Base-by-base conservation (phyloP, 306 rosid genomes). In the Castanopsis chinensis region DNA sequence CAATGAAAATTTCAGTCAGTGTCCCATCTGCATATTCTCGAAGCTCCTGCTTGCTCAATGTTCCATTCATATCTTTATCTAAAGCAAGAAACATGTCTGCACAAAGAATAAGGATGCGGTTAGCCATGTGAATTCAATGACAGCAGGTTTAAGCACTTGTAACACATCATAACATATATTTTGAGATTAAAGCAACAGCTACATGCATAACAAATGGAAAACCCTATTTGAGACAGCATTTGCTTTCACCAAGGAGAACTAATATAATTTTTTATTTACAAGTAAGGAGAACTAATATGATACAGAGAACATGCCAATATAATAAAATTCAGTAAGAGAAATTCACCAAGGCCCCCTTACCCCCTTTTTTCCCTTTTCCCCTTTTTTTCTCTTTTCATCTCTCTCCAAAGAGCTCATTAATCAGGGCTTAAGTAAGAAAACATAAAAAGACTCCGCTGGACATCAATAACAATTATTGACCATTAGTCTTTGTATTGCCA, bases 11-110 rank as follows among this genome's bases (percentile, higher is more conserved):
- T 82, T 96, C 98, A 21, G 99, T 93, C 85, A 96, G 83, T 61
- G 98, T 90, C 79, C 98, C 98, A 80, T 96, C 99, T 33, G 97
- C 99, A 88, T 96, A 93, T 79, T 96, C 98, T 75, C 86, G 92
- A 81, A 96, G 96, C 90, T 93, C 98, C 74, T 91, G 96, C 96
- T 96, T 96, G 93, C 96, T 90, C 90, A 96, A 87, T 71, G 97
- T 77, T 82, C 90, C 90, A 77, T 75, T 96, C 61, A 83, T 76
- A 86, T 93, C 98, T 82, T 90, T 93, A 87, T 89, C 98, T 73
- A 96, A 98, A 59, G 93, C 94, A 84, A 96, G 86, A 88, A 93
- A 96, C 90, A 96, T 87, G 74, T 96, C 99, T 96, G 89, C 74
- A 84, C 61, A 84, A 81, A 76, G 51, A 78, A 74, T 43, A 70